Base-by-base conservation (phyloP, 768 basidiomycete species). In the Russula foetens region DNA sequence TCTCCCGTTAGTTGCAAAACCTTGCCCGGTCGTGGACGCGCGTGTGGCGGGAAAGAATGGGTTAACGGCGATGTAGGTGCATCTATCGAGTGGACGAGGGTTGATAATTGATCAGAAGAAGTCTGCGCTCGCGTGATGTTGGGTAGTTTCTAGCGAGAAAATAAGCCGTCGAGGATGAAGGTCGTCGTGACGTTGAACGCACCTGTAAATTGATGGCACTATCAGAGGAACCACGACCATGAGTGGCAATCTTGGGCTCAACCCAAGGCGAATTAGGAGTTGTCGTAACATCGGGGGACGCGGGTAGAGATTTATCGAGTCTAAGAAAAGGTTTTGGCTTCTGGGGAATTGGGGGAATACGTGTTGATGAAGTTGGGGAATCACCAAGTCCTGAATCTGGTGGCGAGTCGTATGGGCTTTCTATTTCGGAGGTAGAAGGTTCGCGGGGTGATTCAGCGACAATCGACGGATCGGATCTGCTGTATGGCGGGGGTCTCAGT, bases 1-100 rank as follows among this genome's bases (percentile, higher is more conserved):
- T 77, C 76, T 28, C 77, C 76, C 28, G 73, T 73, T 31, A 77
- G 63, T 62, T 75, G 70, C 53, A 69, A 65, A 62, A 76, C 68
- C 65, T 78, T 80, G 53, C 69, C 75, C 41, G 61, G 66, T 2
- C 72, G 69, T 17, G 66, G 63, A 0, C 52, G 35, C 17, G 62
- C 56, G 26, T 53, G 28, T 0, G 56, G 44, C 39, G 24, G 58
- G 19, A 53, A 39, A 33, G 29, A 12, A 35, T 52, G 4, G 33
- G 41, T n/a, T 2, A 48, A 49, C 2, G 51, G 46, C 19, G 58
- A 55, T 4, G 47, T 29, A 28, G 45, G 50, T 6, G 19, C 2
- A 35, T 51, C 29, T 11, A 48, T n/a, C 6, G 39, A 28, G 39
- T 35, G 38, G n/a, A 54, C n/a, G 38, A 53, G 39, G 39, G 49